Percentiles rank a stretch among this genome's conserved stretches.
Evolutionary conservation across 2,329 filamentous ascomycete species (phyloP).

Genomic region (Zalaria sp.): DNA sequence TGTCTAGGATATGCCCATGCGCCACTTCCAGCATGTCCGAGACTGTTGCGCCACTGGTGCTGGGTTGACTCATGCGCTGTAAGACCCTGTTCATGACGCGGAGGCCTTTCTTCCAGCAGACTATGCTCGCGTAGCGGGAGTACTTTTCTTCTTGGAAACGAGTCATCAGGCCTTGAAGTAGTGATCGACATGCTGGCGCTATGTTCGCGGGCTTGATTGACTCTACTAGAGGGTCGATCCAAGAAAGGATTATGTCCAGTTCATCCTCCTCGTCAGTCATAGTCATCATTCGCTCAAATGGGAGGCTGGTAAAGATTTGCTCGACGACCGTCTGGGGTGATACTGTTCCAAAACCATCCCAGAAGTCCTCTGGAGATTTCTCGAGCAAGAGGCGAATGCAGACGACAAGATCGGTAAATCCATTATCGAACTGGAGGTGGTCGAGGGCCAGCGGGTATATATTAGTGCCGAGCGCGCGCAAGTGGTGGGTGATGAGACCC

Average conservation of each 20-base stretch:
- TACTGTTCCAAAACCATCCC: conserved; percentile 74
- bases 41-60: conserved; percentile 22
- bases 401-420: conserved; percentile 55
- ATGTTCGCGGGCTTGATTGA: conserved; percentile 66
- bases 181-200: conserved; percentile 64
- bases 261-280: conserved; percentile 40
- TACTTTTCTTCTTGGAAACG: conserved; percentile 43
- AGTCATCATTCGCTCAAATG: conserved; percentile 47
- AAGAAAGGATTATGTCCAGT: conserved; percentile 53
- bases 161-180: conserved; percentile 61
- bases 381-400: conserved; percentile 57
- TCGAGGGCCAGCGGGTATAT: conserved; percentile 46
- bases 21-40: conserved; percentile 51
- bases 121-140: conserved; percentile 43
- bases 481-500: conserved; percentile 59
- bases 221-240: conserved; percentile 63
- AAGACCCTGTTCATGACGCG: conserved; percentile 30
- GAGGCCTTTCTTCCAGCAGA: conserved; percentile 52
- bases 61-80: conserved; percentile 10
- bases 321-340: conserved; percentile 72
- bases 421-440: conserved; percentile 41
- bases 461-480: conserved; percentile 66
- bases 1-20: conserved; percentile 38
- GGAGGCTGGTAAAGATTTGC: conserved; percentile 61
- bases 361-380: conserved; percentile 68